phyloP scores from a whole-genome alignment of 306 rosid genomes.

The Calophaca sinica region DNA sequence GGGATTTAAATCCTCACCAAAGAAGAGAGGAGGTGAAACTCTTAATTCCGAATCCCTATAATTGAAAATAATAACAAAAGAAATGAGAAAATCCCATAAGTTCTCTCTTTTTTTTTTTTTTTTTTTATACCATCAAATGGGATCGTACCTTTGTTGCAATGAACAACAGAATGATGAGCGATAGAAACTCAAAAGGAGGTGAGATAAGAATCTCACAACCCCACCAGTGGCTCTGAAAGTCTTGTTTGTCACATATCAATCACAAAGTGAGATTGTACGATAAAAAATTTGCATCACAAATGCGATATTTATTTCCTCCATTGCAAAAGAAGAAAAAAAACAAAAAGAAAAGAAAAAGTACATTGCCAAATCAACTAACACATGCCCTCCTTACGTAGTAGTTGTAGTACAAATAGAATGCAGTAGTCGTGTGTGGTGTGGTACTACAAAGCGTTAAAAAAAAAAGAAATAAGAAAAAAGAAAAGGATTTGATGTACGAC shows the following conservation, averaged over 20 bases:
- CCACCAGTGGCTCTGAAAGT: not conserved
- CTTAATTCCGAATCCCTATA: not conserved
- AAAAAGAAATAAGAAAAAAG: not conserved
- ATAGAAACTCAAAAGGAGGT: not conserved
- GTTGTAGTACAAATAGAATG: not conserved
- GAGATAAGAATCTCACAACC: conserved; percentile 36
- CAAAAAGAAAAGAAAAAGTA: not conserved
- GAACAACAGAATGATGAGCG: not conserved
- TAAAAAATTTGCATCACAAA: not conserved
- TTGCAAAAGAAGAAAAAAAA: not conserved
- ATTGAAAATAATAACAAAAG: not conserved
- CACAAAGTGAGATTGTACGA: not conserved
- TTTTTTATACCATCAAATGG: not conserved
- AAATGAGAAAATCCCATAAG: too few relatives aligned
- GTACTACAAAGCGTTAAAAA: conserved; percentile 25
- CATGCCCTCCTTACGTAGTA: not conserved
- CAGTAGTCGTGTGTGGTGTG: not conserved
- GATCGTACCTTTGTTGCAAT: conserved; percentile 12
- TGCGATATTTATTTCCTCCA: not conserved
- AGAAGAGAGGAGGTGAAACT: too few relatives aligned
- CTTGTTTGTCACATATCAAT: not conserved
- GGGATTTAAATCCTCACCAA: too few relatives aligned
- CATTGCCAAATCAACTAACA: conserved; percentile 20
- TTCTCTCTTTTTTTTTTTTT: too few relatives aligned
- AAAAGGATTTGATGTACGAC: conserved; percentile 38